These are phyloP conservation scores for Pleurotus sapidus DNA, from an alignment of 768 basidiomycete genomes.

Conservation along the genomic window DNA sequence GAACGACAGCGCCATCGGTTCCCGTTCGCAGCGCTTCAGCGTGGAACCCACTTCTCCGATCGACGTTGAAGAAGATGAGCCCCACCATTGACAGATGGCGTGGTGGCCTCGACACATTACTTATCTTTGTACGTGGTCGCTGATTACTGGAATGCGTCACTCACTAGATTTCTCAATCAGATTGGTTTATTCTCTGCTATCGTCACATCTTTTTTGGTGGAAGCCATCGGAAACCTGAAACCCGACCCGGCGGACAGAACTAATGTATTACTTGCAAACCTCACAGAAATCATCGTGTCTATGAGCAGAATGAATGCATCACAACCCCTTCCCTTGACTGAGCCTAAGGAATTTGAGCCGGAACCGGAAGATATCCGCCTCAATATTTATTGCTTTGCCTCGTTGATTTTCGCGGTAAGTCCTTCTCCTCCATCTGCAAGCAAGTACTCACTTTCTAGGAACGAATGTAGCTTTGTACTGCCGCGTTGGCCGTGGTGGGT, in stretches of 20 bases:
- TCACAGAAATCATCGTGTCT: conserved; percentile 12
- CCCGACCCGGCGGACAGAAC: conserved; percentile 8
- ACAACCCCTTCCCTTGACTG: not conserved
- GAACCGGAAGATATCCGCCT: conserved; percentile 10
- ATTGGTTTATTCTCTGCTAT: conserved; percentile 18
- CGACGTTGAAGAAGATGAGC: conserved; percentile 13
- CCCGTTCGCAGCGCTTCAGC: conserved; percentile 15
- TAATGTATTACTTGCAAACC: conserved; percentile 14
- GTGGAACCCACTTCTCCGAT: conserved; percentile 15
- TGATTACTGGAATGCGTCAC: not conserved
- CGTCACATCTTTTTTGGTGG: conserved; percentile 16
- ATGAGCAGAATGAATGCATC: not conserved
- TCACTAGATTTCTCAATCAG: not conserved
- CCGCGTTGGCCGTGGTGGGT: conserved; percentile 13
- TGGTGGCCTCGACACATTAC: conserved; percentile 16
- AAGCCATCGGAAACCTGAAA: conserved; percentile 10
- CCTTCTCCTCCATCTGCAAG: not conserved
- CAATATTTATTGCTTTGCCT: conserved; percentile 15
- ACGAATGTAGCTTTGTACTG: conserved; percentile 11
- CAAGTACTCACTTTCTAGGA: not conserved
- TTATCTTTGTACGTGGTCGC: conserved; percentile 15
- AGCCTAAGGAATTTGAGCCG: conserved; percentile 7
- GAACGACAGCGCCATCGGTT: not conserved
- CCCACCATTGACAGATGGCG: conserved; percentile 17
- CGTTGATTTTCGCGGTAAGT: conserved; percentile 15